Evolutionary conservation across 139 green algal species (phyloP).

Genomic region (Chlorella sorokiniana): DNA sequence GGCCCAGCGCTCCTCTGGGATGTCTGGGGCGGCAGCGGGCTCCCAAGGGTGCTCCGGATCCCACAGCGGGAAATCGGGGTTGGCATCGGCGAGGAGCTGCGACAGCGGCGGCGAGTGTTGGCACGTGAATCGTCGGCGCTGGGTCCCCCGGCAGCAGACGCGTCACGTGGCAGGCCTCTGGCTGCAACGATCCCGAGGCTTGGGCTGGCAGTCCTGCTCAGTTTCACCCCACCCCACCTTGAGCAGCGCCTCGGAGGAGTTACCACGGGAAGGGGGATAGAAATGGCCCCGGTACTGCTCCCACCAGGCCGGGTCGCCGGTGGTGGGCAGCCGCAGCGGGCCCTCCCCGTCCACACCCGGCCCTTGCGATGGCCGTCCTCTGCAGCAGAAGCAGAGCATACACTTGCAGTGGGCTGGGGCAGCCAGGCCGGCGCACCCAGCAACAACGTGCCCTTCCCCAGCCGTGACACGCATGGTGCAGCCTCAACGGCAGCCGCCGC

Average conservation of each 20-base stretch:
- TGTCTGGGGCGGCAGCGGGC: background rate
- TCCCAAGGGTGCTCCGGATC: background rate
- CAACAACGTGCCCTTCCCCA: too few relatives aligned
- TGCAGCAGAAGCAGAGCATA: background rate
- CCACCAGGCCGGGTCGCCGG: background rate
- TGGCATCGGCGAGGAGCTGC: background rate
- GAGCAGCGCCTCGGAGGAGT: background rate
- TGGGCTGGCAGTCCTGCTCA: too few relatives aligned
- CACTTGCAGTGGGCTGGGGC: background rate
- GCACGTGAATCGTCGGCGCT: too few relatives aligned
- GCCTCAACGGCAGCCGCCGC: background rate
- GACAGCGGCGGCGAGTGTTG: background rate
- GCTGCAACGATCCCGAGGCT: too few relatives aligned
- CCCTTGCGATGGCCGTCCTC: background rate
- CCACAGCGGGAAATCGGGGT: background rate
- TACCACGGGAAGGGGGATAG: background rate
- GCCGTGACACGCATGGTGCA: background rate
- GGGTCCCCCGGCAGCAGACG: background rate
- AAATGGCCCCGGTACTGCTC: background rate
- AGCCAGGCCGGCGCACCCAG: background rate
- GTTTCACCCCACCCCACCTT: background rate
- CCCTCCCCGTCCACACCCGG: background rate
- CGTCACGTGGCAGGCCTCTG: too few relatives aligned
- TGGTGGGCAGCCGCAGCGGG: background rate
- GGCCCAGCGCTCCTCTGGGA: background rate